Conservation (phyloP, 306 rosid species). For the Vicia sativa region DNA sequence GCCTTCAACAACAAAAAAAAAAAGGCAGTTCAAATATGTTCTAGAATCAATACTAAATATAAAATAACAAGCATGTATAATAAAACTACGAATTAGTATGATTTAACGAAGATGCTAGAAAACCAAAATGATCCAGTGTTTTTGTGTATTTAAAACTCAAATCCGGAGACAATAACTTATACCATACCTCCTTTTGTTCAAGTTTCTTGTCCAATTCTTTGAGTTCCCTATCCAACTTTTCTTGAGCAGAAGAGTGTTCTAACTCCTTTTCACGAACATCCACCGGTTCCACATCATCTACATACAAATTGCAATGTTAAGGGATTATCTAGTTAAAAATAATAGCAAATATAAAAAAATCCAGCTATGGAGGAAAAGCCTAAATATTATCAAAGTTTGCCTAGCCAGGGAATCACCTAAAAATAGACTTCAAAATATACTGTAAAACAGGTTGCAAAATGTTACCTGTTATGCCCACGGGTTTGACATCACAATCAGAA, state of each 20-base stretch:
- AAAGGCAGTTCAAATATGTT: constrained; percentile 15
- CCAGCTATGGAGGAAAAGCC: neutral
- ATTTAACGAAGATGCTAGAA: constrained; percentile 1
- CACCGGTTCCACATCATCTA: constrained; percentile 51
- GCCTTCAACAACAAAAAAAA: constrained; percentile 56
- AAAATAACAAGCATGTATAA: neutral
- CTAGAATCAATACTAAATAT: neutral
- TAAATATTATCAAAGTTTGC: constrained; percentile 1
- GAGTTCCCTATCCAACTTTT: constrained; percentile 81
- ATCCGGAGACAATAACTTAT: neutral
- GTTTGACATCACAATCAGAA: constrained; percentile 67
- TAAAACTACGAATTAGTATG: neutral
- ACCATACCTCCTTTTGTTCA: constrained; percentile 99
- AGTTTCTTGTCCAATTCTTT: constrained; percentile 91
- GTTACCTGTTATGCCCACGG: constrained; percentile 67
- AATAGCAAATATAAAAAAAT: neutral
- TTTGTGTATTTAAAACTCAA: constrained; percentile 13
- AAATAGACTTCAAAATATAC: constrained; percentile 7
- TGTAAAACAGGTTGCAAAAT: neutral
- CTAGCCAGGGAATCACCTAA: constrained; percentile 12
- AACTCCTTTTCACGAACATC: constrained; percentile 81
- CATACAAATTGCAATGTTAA: constrained; percentile 29
- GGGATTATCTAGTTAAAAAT: neutral
- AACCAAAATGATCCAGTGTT: constrained; percentile 17
- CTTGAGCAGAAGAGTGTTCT: constrained; percentile 92